A percentile compares a stretch with the other conserved stretches of the same genome.
phyloP scores from a whole-genome alignment of 1,284 basidiomycete genomes.

The Ustilago vetiveriae region DNA sequence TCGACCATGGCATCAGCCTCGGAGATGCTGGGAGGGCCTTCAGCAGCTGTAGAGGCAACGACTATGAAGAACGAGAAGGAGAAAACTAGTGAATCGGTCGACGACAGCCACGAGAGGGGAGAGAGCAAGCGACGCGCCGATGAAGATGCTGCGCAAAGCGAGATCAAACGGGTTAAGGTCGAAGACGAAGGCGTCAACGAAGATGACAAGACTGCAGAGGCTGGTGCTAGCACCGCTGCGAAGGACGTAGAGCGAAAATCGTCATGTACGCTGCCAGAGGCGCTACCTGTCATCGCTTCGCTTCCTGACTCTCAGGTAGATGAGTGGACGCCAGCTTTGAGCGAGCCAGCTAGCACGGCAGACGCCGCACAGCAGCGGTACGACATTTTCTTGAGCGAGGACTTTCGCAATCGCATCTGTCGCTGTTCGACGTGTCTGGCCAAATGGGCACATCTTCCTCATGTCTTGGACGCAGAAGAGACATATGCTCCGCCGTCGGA shows the following conservation, averaged over 20 bases:
- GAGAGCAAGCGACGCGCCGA: constrained; percentile 32
- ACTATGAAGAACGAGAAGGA: neutral
- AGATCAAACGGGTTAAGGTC: constrained; percentile 21
- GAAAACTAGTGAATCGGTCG: neutral
- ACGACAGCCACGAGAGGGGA: neutral
- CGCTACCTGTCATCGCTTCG: constrained; percentile 8
- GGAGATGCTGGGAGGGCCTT: neutral
- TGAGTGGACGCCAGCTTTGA: constrained; percentile 35
- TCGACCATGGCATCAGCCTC: constrained; percentile 16
- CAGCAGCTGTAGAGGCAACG: neutral
- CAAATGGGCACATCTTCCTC: constrained; percentile 56
- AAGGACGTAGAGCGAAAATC: neutral
- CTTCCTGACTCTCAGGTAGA: constrained; percentile 26
- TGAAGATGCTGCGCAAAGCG: neutral
- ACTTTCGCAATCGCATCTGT: constrained; percentile 66
- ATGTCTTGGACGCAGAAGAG: constrained; percentile 66
- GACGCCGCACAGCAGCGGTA: constrained; percentile 16
- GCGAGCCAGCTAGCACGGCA: neutral
- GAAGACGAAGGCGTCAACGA: neutral
- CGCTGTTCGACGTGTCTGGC: constrained; percentile 58
- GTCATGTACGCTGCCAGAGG: constrained; percentile 20
- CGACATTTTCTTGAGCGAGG: constrained; percentile 65
- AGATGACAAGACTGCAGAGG: neutral
- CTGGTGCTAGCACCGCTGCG: neutral
- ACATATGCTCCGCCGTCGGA: constrained; percentile 65